Evolutionary conservation across 1,284 basidiomycete genomes (phyloP).

Genomic region (Ustilago xerochloae): DNA sequence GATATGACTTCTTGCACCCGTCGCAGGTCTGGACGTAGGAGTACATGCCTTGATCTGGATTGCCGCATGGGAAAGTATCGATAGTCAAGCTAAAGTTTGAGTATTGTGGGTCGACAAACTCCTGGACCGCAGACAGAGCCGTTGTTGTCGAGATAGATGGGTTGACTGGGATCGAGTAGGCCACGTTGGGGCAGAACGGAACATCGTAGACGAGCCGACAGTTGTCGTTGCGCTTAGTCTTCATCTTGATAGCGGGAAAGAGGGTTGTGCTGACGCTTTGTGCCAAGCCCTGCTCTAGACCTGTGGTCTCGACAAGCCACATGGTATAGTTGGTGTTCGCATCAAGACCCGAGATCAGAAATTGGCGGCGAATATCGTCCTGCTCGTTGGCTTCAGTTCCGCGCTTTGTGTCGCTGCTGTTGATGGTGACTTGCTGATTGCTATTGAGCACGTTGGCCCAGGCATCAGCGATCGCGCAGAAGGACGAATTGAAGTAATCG

Average conservation of each 20-base stretch:
- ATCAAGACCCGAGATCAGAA: slow-evolving; percentile 53
- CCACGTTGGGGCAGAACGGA: slow-evolving; percentile 69
- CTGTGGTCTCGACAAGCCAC: slow-evolving; percentile 64
- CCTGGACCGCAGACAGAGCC: slow-evolving; percentile 64
- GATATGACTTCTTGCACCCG: slow-evolving; percentile 68
- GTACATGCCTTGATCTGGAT: slow-evolving; percentile 66
- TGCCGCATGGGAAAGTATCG: slow-evolving; percentile 69
- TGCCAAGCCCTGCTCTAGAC: slow-evolving; percentile 31
- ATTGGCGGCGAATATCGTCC: slow-evolving; percentile 51
- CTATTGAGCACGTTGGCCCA: slow-evolving; percentile 30
- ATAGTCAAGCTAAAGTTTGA: slow-evolving; percentile 68
- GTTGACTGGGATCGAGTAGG: slow-evolving; percentile 69
- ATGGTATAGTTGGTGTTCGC: slow-evolving; percentile 68
- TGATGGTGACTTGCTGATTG: slow-evolving; percentile 28
- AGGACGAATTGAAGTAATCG: slow-evolving; percentile 64
- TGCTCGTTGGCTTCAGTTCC: slow-evolving; percentile 35
- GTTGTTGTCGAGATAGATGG: slow-evolving; percentile 51
- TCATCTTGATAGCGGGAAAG: slow-evolving; percentile 64
- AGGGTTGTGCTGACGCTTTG: slow-evolving; percentile 34
- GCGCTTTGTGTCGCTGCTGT: slow-evolving; percentile 56
- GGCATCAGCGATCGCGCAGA: slow-evolving; percentile 63
- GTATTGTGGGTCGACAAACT: slow-evolving; percentile 63
- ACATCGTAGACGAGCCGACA: slow-evolving; percentile 68
- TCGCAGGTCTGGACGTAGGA: slow-evolving; percentile 68
- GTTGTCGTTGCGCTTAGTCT: slow-evolving; percentile 63